A percentile compares a stretch with the other conserved stretches of the same genome.
Evolutionary conservation across 2,329 filamentous ascomycete genomes (phyloP).

Genomic region (Talaromyces pinophilus): DNA sequence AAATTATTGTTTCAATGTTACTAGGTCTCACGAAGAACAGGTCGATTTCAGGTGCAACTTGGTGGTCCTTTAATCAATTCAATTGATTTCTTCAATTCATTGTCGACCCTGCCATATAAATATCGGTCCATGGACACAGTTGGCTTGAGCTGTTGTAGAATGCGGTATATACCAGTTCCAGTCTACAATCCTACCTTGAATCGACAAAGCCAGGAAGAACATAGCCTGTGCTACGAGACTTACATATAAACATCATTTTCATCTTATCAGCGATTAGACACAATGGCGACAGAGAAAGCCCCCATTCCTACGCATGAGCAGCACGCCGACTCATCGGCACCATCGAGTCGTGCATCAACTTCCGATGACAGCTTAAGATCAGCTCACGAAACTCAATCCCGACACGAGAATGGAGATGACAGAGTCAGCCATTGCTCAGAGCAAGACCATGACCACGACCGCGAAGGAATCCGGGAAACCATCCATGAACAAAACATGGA

Average conservation of each 20-base stretch:
- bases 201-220: background rate
- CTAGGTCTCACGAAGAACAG: background rate
- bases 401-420: background rate
- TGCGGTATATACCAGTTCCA: background rate
- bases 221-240: background rate
- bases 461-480: background rate
- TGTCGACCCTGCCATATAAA: slow-evolving; percentile 1
- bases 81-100: background rate
- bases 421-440: slow-evolving; percentile 4
- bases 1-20: background rate
- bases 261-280: background rate
- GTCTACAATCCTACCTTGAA: background rate
- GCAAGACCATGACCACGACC: background rate
- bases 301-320: background rate
- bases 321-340: background rate
- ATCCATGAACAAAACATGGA: background rate
- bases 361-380: slow-evolving; percentile 4
- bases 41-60: background rate
- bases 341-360: slow-evolving; percentile 6
- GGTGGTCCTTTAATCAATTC: background rate
- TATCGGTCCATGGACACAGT: slow-evolving; percentile 5
- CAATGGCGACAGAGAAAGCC: background rate
- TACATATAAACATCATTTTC: background rate
- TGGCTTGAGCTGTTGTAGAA: background rate
- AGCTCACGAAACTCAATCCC: background rate